phyloP scores from a whole-genome alignment of 176 grass and related monocot species.

The Leersia perrieri region DNA sequence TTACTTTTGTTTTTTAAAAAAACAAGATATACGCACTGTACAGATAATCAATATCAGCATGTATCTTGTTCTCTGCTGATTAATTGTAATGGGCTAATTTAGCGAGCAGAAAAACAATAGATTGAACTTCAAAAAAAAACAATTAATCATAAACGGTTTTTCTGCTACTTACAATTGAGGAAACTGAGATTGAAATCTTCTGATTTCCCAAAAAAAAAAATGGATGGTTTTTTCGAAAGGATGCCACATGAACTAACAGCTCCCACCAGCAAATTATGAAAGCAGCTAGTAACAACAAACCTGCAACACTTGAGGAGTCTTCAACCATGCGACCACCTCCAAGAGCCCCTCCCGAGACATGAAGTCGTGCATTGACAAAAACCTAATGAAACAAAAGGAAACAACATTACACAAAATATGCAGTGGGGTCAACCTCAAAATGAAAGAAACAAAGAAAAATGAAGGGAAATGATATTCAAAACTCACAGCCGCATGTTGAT shows the following conservation, averaged over 20 bases:
- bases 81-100: neutral
- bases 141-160: constrained; percentile 14
- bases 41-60: constrained; percentile 9
- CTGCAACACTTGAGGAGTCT: constrained; percentile 92
- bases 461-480: constrained; percentile 15
- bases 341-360: constrained; percentile 99
- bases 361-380: constrained; percentile 99
- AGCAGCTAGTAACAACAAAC: constrained; percentile 34
- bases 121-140: constrained; percentile 6
- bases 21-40: neutral
- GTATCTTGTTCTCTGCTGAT: neutral
- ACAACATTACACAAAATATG: constrained; percentile 28
- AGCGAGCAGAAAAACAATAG: neutral
- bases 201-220: neutral
- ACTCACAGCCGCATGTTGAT: constrained; percentile 96
- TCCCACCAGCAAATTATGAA: neutral
- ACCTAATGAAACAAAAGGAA: constrained; percentile 54
- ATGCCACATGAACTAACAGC: neutral
- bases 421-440: neutral
- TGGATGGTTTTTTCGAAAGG: neutral
- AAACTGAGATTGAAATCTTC: neutral
- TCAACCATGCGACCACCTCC: constrained; percentile 99
- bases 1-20: neutral
- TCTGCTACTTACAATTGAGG: neutral
- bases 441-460: constrained; percentile 27